A percentile compares a stretch with the other conserved stretches of the same genome.
These are phyloP conservation scores for Castanea mollissima DNA, from an alignment of 306 rosid genomes.

Conservation along the genomic window DNA sequence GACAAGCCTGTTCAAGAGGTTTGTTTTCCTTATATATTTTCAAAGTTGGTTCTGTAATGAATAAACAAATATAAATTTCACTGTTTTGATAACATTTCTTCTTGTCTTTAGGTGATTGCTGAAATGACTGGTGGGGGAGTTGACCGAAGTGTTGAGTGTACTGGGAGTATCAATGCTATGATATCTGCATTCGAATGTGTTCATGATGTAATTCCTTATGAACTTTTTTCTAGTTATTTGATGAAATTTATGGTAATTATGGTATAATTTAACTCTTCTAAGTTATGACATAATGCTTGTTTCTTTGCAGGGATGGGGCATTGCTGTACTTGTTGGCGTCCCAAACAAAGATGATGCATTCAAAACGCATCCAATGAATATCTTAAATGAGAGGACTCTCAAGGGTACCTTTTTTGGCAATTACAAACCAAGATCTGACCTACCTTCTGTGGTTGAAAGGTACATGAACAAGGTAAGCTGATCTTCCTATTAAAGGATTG, in stretches of 20 bases:
- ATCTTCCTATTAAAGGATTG: background rate
- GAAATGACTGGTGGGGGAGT: conserved; percentile 87
- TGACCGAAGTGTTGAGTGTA: conserved; percentile 79
- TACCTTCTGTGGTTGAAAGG: conserved; percentile 68
- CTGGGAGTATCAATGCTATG: conserved; percentile 83
- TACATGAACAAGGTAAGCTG: conserved; percentile 55
- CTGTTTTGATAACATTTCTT: no score
- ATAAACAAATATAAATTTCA: background rate
- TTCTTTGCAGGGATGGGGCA: conserved; percentile 76
- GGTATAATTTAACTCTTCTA: background rate
- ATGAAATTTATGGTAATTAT: no score
- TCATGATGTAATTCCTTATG: conserved; percentile 48
- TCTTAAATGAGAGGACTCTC: conserved; percentile 74
- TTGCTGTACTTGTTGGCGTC: conserved; percentile 89
- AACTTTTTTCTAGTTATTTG: background rate
- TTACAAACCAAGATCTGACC: conserved; percentile 76
- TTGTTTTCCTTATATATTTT: background rate
- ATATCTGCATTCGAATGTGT: conserved; percentile 88
- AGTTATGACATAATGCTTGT: background rate
- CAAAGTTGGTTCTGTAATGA: no score
- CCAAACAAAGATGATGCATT: conserved; percentile 82
- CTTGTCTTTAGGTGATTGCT: conserved; percentile 52
- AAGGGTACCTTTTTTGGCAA: conserved; percentile 91
- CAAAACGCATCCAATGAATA: conserved; percentile 70
- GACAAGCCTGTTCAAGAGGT: conserved; percentile 79